Percentiles rank a stretch among this genome's conserved stretches.
Conservation (phyloP, 495 filamentous ascomycete genomes). For the Evernia prunastri region DNA sequence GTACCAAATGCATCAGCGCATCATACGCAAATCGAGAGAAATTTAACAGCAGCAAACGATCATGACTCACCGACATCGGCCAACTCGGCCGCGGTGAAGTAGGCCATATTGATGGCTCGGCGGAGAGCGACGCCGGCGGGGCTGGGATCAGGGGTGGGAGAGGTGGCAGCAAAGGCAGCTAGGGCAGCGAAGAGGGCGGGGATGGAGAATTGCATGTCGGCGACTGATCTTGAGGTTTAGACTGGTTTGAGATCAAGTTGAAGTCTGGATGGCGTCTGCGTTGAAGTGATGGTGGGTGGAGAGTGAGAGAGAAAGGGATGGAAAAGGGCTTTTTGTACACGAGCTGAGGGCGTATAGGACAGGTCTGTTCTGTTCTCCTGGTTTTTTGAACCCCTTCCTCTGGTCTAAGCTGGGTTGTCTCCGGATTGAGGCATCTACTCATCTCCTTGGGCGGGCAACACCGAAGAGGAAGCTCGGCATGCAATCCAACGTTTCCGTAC, state of each 20-base stretch:
- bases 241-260: background rate
- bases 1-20: background rate
- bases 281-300: no score
- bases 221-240: background rate
- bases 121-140: background rate
- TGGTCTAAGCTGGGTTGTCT: no score
- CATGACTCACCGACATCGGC: background rate
- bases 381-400: no score
- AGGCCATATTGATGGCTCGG: slow-evolving; percentile 3
- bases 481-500: no score
- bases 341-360: no score
- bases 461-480: no score
- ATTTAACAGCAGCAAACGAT: background rate
- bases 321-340: no score
- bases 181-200: background rate
- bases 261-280: no score
- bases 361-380: no score
- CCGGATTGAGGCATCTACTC: no score
- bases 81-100: background rate
- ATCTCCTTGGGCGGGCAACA: no score
- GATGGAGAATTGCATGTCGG: background rate
- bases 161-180: background rate
- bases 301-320: no score
- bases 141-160: background rate
- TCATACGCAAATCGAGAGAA: background rate